Base-by-base conservation (phyloP, 1,284 basidiomycete genomes). In the Ustilago loliicola region DNA sequence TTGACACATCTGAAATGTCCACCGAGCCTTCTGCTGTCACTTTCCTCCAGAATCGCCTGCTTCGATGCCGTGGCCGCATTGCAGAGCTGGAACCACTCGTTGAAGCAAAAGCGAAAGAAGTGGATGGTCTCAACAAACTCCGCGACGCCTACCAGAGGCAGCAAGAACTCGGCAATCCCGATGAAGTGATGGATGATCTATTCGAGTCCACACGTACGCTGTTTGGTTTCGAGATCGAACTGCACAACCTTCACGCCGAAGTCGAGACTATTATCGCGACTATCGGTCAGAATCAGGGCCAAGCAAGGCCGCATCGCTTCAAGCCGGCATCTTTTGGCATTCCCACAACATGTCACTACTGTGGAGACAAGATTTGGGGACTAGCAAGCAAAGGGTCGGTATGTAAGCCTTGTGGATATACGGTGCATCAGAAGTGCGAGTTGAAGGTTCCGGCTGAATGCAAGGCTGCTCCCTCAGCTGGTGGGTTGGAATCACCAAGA, bases 361-460 rank as follows among this genome's bases (percentile, higher is more conserved):
- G 80, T 60, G 63, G 62, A 4, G 72, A 66, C 23, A 80, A 74
- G 47, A 80, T 82, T 54, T 82, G 79, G 79, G 80, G 80, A 4
- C 57, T 82, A 2, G 70, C 80, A 27, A 77, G 56, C n/a, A 66
- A 81, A 21, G 78, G 80, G 7, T 67, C 72, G 32, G 63, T 74
- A 4, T 82, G 80, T 60, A 80, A 80, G 59, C 78, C 80, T 15
- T 82, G 80, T 52, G 80, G 80, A 8, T 82, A 73, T 58, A 80
- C 78, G 2, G 72, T 74, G 21, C 80, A 82, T 45, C 66, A 72
- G 34, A 82, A 82, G 70, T 82, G 80, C 65, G 78, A 82, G 77
- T 67, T 80, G 59, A 82, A 82, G 67, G 80, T 82, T 34, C 72
- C 80, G 2, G 72, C 80, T 0, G 66, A 82, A 36, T 82, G 80